A percentile compares a stretch with the other conserved stretches of the same genome.
Conservation (phyloP, 305 asterid species). For the Stenogyne calaminthoides region DNA sequence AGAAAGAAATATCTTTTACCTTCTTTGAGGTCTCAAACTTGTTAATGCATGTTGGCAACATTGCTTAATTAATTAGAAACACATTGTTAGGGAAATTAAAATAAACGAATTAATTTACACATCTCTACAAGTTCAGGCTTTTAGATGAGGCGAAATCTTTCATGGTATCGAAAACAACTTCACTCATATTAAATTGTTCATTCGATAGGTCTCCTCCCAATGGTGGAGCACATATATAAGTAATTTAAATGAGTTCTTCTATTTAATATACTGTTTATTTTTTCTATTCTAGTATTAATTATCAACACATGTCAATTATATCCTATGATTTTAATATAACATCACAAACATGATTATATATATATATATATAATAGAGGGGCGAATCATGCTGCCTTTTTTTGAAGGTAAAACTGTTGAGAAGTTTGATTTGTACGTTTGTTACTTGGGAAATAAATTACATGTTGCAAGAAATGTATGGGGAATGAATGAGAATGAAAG, state of each 20-base stretch:
- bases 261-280: too few relatives aligned
- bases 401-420: neutral
- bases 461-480: slow-evolving; percentile 26
- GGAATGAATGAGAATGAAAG: slow-evolving; percentile 18
- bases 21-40: slow-evolving; percentile 16
- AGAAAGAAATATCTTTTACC: slow-evolving; percentile 44
- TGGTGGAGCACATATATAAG: too few relatives aligned
- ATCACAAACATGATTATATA: neutral
- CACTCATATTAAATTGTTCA: too few relatives aligned
- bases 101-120: too few relatives aligned
- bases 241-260: too few relatives aligned
- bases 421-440: slow-evolving; percentile 20
- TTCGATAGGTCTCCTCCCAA: too few relatives aligned
- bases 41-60: slow-evolving; percentile 1
- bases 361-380: neutral
- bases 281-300: neutral
- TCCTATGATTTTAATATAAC: neutral
- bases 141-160: too few relatives aligned
- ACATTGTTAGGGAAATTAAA: too few relatives aligned
- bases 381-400: neutral
- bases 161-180: too few relatives aligned
- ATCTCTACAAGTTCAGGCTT: too few relatives aligned
- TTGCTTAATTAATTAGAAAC: neutral
- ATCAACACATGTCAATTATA: neutral
- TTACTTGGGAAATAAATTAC: slow-evolving; percentile 13